Evolutionary conservation across 139 green algal species (phyloP).

Genomic region (Coelastrella sp.): DNA sequence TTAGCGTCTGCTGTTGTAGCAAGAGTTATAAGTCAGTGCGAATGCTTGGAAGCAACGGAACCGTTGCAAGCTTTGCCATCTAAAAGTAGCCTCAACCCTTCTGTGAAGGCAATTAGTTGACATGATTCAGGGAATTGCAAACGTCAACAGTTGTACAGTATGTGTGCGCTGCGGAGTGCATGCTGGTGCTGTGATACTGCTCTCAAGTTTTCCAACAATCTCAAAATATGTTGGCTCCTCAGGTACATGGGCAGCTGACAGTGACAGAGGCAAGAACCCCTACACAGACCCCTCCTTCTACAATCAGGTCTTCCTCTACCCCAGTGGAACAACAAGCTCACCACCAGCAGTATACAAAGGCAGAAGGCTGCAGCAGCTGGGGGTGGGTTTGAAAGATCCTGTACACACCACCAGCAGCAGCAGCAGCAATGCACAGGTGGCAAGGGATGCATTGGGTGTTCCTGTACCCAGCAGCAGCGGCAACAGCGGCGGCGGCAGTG

Average conservation of each 20-base stretch:
- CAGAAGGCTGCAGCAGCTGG: constrained; percentile 14
- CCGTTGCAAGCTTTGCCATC: too few relatives aligned
- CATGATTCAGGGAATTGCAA: too few relatives aligned
- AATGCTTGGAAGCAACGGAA: too few relatives aligned
- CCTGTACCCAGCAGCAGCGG: neutral
- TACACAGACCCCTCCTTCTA: constrained; percentile 40
- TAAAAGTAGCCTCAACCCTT: too few relatives aligned
- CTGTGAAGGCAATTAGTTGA: too few relatives aligned
- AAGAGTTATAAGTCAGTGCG: too few relatives aligned
- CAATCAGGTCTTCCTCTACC: constrained; percentile 44
- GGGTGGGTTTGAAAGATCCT: neutral
- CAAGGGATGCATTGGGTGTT: neutral
- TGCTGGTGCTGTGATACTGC: too few relatives aligned
- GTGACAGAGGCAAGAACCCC: neutral
- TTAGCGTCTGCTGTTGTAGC: too few relatives aligned
- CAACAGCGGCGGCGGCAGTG: neutral
- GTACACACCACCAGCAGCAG: constrained; percentile 22
- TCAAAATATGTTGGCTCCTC: neutral
- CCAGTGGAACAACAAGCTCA: neutral
- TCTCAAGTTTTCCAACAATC: too few relatives aligned
- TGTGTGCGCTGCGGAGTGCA: too few relatives aligned
- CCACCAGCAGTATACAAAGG: neutral
- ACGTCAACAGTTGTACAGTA: too few relatives aligned
- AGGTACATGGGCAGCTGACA: constrained; percentile 25
- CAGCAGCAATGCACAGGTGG: neutral